A percentile compares a stretch with the other conserved stretches of the same genome.
These are phyloP conservation scores for Huntiella moniliformis DNA, from an alignment of 2,329 filamentous ascomycete genomes.

Conservation along the genomic window DNA sequence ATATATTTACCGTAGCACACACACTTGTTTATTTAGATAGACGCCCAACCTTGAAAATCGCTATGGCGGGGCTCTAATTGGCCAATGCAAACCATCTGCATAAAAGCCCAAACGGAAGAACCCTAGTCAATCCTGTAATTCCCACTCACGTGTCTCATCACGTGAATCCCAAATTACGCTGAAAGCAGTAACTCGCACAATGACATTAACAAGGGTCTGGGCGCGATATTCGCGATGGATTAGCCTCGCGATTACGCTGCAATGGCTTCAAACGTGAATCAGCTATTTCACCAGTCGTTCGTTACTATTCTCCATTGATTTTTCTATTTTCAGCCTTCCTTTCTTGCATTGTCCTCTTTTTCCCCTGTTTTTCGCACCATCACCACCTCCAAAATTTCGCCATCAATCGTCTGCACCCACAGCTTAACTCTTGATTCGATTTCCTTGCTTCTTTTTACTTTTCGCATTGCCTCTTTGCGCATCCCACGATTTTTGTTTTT, in stretches of 20 bases:
- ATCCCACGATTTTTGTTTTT: not conserved
- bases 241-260: slow-evolving; percentile 9
- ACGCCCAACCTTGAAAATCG: too few species aligned
- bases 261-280: slow-evolving; percentile 4
- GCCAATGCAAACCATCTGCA: not conserved
- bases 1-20: not conserved
- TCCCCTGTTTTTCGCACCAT: not conserved
- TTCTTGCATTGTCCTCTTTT: not conserved
- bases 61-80: too few species aligned
- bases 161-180: not conserved
- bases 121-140: too few species aligned
- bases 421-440: too few species aligned
- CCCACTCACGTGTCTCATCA: not conserved
- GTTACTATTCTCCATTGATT: not conserved
- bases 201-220: not conserved
- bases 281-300: slow-evolving; percentile 2
- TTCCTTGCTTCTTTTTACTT: not conserved
- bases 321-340: not conserved
- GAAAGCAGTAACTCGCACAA: not conserved
- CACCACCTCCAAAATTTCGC: not conserved
- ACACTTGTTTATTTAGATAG: too few species aligned
- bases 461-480: not conserved
- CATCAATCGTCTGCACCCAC: too few species aligned
- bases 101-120: too few species aligned
- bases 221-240: slow-evolving; percentile 11